A percentile compares a stretch with the other conserved stretches of the same genome.
Conservation (phyloP, 208 protist genomes). For the Angomonas ambiguus region DNA sequence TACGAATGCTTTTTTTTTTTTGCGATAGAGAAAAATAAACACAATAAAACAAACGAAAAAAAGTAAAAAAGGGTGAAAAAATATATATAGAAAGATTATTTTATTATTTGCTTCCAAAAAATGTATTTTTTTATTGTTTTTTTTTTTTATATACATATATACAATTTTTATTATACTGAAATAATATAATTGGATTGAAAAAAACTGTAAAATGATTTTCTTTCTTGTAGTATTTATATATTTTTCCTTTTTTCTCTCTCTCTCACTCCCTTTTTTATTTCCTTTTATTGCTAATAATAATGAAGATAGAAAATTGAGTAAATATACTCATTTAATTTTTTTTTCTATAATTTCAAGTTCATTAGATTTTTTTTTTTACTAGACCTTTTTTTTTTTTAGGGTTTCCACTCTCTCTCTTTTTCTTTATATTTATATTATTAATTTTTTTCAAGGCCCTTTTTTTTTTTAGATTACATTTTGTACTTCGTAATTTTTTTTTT, state of each 20-base stretch:
- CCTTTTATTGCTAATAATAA: too few relatives aligned
- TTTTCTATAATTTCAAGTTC: constrained; percentile 17
- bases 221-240: constrained; percentile 16
- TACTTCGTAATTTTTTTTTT: constrained; percentile 17
- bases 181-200: background rate
- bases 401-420: constrained; percentile 12
- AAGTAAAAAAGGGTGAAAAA: constrained; percentile 11
- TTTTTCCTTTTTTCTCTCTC: too few relatives aligned
- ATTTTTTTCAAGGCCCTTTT: too few relatives aligned
- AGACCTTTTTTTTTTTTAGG: constrained; percentile 1
- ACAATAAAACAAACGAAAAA: constrained; percentile 10
- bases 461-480: too few relatives aligned
- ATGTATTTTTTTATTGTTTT: constrained; percentile 10
- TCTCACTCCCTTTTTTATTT: background rate
- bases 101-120: constrained; percentile 2
- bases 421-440: too few relatives aligned
- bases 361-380: constrained; percentile 6
- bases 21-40: constrained; percentile 4
- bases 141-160: constrained; percentile 6
- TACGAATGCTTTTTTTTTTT: background rate
- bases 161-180: too few relatives aligned
- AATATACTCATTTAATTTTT: constrained; percentile 7
- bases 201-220: background rate
- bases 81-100: constrained; percentile 4
- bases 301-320: background rate